Percentiles rank a stretch among this genome's conserved stretches.
Conservation (phyloP, 495 filamentous ascomycete genomes). For the Xylaria palmicola region DNA sequence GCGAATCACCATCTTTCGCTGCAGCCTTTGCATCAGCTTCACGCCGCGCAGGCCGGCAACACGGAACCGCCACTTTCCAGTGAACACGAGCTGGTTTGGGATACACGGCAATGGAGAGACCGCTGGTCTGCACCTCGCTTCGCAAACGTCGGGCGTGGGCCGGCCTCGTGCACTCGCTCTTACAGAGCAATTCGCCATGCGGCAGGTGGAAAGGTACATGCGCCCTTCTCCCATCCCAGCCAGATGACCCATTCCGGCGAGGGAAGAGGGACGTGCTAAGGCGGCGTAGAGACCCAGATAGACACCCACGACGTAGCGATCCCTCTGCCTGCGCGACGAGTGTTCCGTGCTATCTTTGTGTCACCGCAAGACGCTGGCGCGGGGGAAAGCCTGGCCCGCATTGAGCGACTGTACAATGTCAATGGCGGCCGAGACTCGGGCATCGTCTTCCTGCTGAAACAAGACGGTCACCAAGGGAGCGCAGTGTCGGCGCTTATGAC, state of each 20-base stretch:
- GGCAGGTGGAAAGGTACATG: slow-evolving; percentile 52
- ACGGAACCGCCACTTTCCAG: neutral
- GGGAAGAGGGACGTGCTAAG: slow-evolving; percentile 5
- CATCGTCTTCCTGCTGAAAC: slow-evolving; percentile 54
- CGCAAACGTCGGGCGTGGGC: slow-evolving; percentile 53
- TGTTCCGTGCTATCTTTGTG: slow-evolving; percentile 54
- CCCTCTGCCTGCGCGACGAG: slow-evolving; percentile 27
- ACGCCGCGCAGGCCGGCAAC: too few species aligned
- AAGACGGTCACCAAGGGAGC: slow-evolving; percentile 25
- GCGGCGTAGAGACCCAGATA: slow-evolving; percentile 45
- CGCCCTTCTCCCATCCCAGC: neutral
- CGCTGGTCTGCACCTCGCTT: slow-evolving; percentile 56
- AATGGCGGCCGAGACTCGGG: slow-evolving; percentile 42
- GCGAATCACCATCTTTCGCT: too few species aligned
- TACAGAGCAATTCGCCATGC: slow-evolving; percentile 25
- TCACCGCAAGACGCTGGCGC: slow-evolving; percentile 45
- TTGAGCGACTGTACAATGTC: slow-evolving; percentile 50
- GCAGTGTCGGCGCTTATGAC: slow-evolving; percentile 37
- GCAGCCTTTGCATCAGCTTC: too few species aligned
- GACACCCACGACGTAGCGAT: slow-evolving; percentile 57
- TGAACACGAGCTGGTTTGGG: neutral
- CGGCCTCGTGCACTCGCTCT: slow-evolving; percentile 44
- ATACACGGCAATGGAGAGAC: slow-evolving; percentile 17
- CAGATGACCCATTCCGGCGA: neutral
- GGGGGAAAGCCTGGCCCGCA: slow-evolving; percentile 32